Evolutionary conservation across 495 filamentous ascomycete species (phyloP), one percentile per base, ranked within the genome.

Genomic region (Wilcoxina mikolae): DNA sequence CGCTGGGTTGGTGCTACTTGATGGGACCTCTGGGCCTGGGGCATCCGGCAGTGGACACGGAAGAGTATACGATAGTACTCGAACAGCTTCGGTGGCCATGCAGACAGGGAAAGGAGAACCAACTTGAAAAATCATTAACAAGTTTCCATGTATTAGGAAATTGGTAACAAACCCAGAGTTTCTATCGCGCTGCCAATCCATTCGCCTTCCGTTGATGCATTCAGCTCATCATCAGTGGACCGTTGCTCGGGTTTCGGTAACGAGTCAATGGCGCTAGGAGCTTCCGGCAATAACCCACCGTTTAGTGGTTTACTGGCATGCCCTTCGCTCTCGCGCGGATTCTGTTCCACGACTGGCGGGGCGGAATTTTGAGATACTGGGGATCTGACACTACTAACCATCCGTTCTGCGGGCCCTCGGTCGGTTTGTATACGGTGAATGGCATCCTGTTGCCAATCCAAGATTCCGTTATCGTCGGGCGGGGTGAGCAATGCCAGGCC

Each of bases 51-150:
- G 43, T 9, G 66, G 66, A 47, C 66, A 68, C n/a, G 66, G 66
- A n/a, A 68, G 53, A 23, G 66, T 66, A 53, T 68, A 68, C 17
- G 66, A 68, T 35, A 68, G 47, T 55, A 68, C 62, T 35, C 66
- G 57, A 47, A 68, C 56, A 29, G 66, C 60, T 26, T 68, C 62
- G 29, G 62, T 60, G 15, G 51, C 54, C 55, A 63, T 56, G 49
- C 56, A 51, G 18, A 60, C 54, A 51, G 51, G 65, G 56, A 60
- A 47, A 11, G 60, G 27, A 12, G 65, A 59, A 27, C 64, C 61
- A 42, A 65, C 62, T 62, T 42, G 15, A 31, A 33, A 55, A 20
- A 15, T 23, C 12, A 20, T 49, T 11, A 49, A 25, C 29, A 29
- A 29, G 25, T 15, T 29, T 49, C 15, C 24, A 27, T 18, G 12